Conservation (phyloP, 495 filamentous ascomycete species). For the Paragyromitra xinjiangensis region DNA sequence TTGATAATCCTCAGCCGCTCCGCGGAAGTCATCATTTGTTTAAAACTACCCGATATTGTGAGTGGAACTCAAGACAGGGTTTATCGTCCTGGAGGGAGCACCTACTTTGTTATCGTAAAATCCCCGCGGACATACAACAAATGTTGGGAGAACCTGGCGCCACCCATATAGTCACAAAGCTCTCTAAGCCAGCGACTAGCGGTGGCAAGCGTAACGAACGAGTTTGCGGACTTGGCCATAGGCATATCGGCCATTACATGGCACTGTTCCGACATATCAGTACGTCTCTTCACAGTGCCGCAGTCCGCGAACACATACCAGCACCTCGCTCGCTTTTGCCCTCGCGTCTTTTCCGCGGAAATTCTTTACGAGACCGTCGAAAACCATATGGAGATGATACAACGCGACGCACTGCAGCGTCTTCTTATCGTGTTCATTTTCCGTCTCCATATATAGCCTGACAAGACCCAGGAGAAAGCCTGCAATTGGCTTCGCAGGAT, state of each 20-base stretch:
- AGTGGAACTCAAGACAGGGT: slow-evolving; percentile 10
- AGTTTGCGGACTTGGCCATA: slow-evolving; percentile 52
- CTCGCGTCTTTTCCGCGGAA: slow-evolving; percentile 50
- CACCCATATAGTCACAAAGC: slow-evolving; percentile 52
- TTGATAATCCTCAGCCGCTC: slow-evolving; percentile 53
- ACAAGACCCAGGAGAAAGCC: slow-evolving; percentile 48
- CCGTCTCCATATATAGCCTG: slow-evolving; percentile 46
- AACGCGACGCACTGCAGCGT: slow-evolving; percentile 51
- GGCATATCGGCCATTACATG: slow-evolving; percentile 54
- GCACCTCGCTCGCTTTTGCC: slow-evolving; percentile 47
- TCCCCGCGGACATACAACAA: slow-evolving; percentile 48
- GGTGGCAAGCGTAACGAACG: slow-evolving; percentile 50
- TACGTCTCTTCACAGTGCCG: background rate
- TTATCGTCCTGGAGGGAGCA: background rate
- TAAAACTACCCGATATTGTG: slow-evolving; percentile 35
- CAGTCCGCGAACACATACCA: slow-evolving; percentile 39
- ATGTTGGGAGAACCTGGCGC: slow-evolving; percentile 43
- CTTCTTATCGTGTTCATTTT: slow-evolving; percentile 53
- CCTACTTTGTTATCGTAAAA: slow-evolving; percentile 52
- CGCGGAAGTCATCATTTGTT: slow-evolving; percentile 53
- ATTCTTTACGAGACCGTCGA: slow-evolving; percentile 51
- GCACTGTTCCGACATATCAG: slow-evolving; percentile 29
- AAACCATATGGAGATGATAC: slow-evolving; percentile 51
- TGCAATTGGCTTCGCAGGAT: slow-evolving; percentile 47
- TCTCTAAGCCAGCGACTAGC: slow-evolving; percentile 50